Base-by-base conservation (phyloP, 2,329 filamentous ascomycete genomes). In the Hymenoscyphus salicellus region DNA sequence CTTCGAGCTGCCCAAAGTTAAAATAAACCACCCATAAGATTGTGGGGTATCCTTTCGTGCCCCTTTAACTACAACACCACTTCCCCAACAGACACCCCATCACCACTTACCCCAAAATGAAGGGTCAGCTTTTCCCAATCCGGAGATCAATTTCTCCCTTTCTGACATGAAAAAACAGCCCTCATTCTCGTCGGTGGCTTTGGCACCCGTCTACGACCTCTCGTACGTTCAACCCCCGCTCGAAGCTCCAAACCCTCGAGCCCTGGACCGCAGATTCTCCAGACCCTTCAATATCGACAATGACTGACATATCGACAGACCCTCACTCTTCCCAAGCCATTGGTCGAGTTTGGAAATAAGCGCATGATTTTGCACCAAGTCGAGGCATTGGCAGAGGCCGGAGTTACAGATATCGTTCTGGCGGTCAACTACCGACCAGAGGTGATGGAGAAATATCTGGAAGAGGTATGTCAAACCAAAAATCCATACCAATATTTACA, bases 361-460 rank as follows among this genome's bases (percentile, higher is more conserved):
- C 95, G 93, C 78, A 99, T 99, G 94, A 98, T 99, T 79, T 86
- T 96, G 76, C 94, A 98, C 81, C 94, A 99, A 82, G 92, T 99
- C 74, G 93, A 97, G 82, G 93, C 92, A 71, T 86, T 99, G 72
- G 94, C 95, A 72, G 90, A 89, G 66, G 94, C 93, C 65, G 94
- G 94, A 78, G 95, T 98, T 70, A 98, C 92, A 68, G 93, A 98
- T 82, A 96, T 99, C 75, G 94, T 99, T 63, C 87, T 99, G 65
- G 94, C 95, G 68, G 95, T 99, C 79, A 99, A 99, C 86, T 99
- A 99, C 84, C 88, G 94, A 72, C 94, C 94, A 52, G 95, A 99
- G 84, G 87, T 98, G 72, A 98, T 99, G 95, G 93, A 96, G 75
- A 89, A 91, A 75, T 90, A 93, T 69, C 83, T 99, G 72, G 90